Evolutionary conservation across 2,329 filamentous ascomycete species (phyloP).

Genomic region (Hypoxylon sp.): DNA sequence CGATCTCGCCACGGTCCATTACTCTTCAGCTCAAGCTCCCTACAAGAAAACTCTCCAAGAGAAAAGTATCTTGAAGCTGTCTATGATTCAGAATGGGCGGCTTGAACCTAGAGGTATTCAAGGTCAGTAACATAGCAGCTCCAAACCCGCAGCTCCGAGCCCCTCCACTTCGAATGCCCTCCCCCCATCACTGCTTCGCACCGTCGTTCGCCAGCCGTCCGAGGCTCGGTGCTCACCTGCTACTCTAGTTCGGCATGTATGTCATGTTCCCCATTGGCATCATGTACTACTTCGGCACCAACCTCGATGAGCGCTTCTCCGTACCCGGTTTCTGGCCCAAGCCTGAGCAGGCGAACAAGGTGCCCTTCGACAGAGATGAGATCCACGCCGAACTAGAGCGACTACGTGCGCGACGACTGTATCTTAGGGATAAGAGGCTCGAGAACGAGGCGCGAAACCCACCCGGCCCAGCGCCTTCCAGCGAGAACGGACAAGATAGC

Average conservation of each 20-base stretch:
- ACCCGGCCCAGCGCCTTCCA: constrained; percentile 39
- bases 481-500: constrained; percentile 13
- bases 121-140: constrained; percentile 63
- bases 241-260: constrained; percentile 89
- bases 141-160: too few relatives aligned
- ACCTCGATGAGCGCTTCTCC: constrained; percentile 89
- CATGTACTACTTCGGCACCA: constrained; percentile 99
- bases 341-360: constrained; percentile 75
- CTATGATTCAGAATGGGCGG: constrained; percentile 67
- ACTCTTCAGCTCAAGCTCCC: constrained; percentile 1
- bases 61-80: background rate
- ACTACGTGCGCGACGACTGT: constrained; percentile 69
- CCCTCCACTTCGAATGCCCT: constrained; percentile 1
- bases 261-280: constrained; percentile 98
- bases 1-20: background rate
- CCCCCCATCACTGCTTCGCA: background rate
- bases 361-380: constrained; percentile 81
- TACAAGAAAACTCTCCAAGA: background rate
- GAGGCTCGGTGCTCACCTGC: background rate
- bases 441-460: constrained; percentile 48
- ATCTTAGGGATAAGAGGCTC: constrained; percentile 75
- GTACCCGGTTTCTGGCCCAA: constrained; percentile 95
- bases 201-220: background rate
- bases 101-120: constrained; percentile 93
- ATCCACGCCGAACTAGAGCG: constrained; percentile 82